A percentile compares a stretch with the other conserved stretches of the same genome.
These are phyloP conservation scores for Piper betle DNA, from an alignment of 164 flowering plant genomes.

Conservation along the genomic window DNA sequence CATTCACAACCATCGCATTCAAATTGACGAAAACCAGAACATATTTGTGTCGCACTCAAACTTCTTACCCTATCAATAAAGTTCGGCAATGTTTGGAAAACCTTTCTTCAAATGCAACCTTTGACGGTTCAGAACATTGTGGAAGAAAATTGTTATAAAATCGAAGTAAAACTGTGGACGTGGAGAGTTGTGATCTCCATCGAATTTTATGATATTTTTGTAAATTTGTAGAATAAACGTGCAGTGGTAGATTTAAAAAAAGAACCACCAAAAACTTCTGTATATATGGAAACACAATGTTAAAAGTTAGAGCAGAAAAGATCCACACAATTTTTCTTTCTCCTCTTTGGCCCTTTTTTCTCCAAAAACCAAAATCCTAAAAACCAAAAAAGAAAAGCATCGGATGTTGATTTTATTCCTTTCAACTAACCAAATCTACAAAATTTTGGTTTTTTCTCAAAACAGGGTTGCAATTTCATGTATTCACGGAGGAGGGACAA, in stretches of 20 bases:
- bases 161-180: slow-evolving; percentile 94
- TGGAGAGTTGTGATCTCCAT: slow-evolving; percentile 94
- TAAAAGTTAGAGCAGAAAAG: neutral
- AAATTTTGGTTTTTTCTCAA: too few relatives aligned
- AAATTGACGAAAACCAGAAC: neutral
- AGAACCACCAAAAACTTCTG: too few relatives aligned
- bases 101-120: slow-evolving; percentile 40
- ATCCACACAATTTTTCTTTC: too few relatives aligned
- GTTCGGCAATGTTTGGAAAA: slow-evolving; percentile 29
- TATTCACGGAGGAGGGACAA: neutral
- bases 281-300: too few relatives aligned
- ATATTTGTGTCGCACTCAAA: neutral
- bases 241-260: neutral
- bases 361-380: slow-evolving; percentile 69
- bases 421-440: too few relatives aligned
- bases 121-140: slow-evolving; percentile 81
- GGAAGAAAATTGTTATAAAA: slow-evolving; percentile 84
- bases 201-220: slow-evolving; percentile 93
- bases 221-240: slow-evolving; percentile 54
- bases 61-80: slow-evolving; percentile 55
- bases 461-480: neutral
- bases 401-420: too few relatives aligned
- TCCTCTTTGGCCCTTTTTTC: slow-evolving; percentile 75
- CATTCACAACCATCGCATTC: neutral
- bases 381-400: slow-evolving; percentile 47